Base-by-base conservation (phyloP, 306 rosid genomes). In the Lithocarpus polystachyus region DNA sequence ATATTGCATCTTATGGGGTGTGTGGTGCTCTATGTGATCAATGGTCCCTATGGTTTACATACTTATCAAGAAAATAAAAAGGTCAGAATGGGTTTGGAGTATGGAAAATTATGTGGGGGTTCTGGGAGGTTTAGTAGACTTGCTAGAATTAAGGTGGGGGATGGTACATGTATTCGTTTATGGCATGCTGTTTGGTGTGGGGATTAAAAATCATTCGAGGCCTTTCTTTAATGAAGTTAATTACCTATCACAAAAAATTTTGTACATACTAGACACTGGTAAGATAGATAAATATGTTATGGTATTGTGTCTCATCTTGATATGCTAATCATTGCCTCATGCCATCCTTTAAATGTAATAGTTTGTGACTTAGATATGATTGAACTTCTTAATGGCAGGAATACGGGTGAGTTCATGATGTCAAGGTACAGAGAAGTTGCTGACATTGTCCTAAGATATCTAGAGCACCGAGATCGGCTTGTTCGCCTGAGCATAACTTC, bases 361-460 rank as follows among this genome's bases (percentile, higher is more conserved):
- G 64, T 64, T 65, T 31, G 24, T 56, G 56, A 64, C 65, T 81
- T 68, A 17, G 74, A 15, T 29, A 35, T 67, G 53, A 64, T 59
- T 85, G 62, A 65, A 77, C 76, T 77, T 65, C 78, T 70, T 74
- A 29, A 88, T 76, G 70, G 80, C 87, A 95, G 99, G 97, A 95
- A 95, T 83, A 92, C 99, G 3, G 99, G 99, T 64, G 99, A 95
- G 81, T 95, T 95, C 79, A 95, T 95, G 99, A 95, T 95, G 99
- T 93, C 99, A 78, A 91, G 99, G 87, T 95, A 95, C 71, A 91
- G 97, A 75, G 99, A 95, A 91, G 99, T 95, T 88, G 98, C 99
- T 1, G 98, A 93, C 14, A 95, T 93, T 86, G 99, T 95, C 86
- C 93, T 95, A 24, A 89, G 96, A 82, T 95, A 95, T 85, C 88